Evolutionary conservation across 768 basidiomycete genomes (phyloP), one percentile per base, ranked within the genome.

Genomic region (Kwoniella heveanensis): DNA sequence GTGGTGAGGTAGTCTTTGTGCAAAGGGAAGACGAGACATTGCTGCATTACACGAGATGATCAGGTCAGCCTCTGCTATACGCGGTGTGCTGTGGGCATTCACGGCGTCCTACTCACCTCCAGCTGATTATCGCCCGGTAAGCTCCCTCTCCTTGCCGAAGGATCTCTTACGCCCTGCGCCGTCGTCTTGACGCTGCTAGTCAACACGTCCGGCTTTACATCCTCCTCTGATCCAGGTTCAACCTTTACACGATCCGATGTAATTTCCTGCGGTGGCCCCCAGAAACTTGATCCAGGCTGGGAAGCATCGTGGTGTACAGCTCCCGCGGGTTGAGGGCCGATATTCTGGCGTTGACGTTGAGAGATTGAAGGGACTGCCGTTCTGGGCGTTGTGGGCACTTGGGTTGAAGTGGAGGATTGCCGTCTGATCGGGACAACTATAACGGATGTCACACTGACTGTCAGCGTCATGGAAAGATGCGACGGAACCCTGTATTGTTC

Each of bases 1-100:
- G 89, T 87, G n/a, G 86, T 86, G 48, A 95, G 85, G 73, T 88
- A 91, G 75, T 90, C 89, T 66, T 85, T 83, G 72, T 95, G 92
- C 26, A 92, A 81, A 13, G 68, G 69, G 57, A 77, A 76, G 13
- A 68, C 65, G 29, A 77, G 54, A 39, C 56, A 64, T 58, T 53
- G 51, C 57, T 64, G 26, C 17, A 60, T 51, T 22, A 9, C 32
- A 13, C 32, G 13, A 17, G 15, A 22, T 2, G 24, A 22, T 19
- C 13, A 27, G 15, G 29, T 59, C 25, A 47, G 46, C 46, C n/a
- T n/a, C n/a, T n/a, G n/a, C n/a, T n/a, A n/a, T n/a, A n/a, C n/a
- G n/a, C n/a, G n/a, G n/a, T n/a, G n/a, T n/a, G n/a, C n/a, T n/a
- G n/a, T n/a, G n/a, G n/a, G n/a, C n/a, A n/a, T n/a, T n/a, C n/a